These are phyloP conservation scores for Curvularia spicifera DNA, from an alignment of 2,329 filamentous ascomycete species.

Conservation along the genomic window DNA sequence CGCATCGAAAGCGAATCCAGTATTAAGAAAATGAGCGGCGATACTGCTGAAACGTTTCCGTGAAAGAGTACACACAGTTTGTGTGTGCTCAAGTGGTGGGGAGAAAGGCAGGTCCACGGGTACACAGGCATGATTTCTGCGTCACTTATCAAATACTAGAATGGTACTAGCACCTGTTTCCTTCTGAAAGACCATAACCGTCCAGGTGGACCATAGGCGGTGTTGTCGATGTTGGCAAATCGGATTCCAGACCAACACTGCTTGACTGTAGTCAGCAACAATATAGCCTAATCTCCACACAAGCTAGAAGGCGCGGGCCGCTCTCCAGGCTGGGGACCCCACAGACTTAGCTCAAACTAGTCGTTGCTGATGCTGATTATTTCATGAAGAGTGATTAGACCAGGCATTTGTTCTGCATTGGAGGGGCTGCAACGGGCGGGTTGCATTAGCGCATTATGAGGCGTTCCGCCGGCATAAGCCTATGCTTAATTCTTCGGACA, in stretches of 20 bases:
- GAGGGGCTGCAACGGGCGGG: neutral
- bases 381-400: neutral
- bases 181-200: neutral
- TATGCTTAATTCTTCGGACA: neutral
- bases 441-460: neutral
- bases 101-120: neutral
- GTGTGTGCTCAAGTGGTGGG: neutral
- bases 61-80: neutral
- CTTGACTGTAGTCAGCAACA: constrained; percentile 3
- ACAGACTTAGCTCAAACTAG: neutral
- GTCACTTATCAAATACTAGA: neutral
- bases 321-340: neutral
- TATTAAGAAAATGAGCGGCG: neutral
- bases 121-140: neutral
- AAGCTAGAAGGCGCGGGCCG: constrained; percentile 3
- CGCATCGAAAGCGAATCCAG: neutral
- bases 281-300: constrained; percentile 10
- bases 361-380: constrained; percentile 1
- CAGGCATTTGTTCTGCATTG: neutral
- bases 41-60: neutral
- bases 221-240: neutral
- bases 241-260: neutral
- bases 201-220: neutral
- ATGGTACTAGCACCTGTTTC: neutral
- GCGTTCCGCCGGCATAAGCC: constrained; percentile 1